Evolutionary conservation across 495 filamentous ascomycete genomes (phyloP), one percentile per base, ranked within the genome.

Genomic region (Talaromyces nanjingensis): DNA sequence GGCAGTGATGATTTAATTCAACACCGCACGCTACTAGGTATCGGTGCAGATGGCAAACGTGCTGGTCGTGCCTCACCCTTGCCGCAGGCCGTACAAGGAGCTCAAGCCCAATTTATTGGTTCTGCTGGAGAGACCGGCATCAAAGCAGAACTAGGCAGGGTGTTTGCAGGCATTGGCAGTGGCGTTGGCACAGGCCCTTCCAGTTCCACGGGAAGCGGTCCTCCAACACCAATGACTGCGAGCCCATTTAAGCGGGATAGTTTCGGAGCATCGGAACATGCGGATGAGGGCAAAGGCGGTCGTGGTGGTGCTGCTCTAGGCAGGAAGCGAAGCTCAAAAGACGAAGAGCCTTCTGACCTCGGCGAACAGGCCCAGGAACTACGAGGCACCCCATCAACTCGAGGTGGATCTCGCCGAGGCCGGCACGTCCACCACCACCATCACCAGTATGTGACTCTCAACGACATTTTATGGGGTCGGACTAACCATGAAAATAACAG

Each of bases 31-130:
- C 71, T 81, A 22, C 75, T 83, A 33, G 72, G 76, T 1, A 69
- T 82, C 12, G 71, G 76, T 27, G 65, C 74, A n/a, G 77, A 82
- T 58, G 74, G 71, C 27, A 81, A 80, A 64, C 74, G 78, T 24
- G 70, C 74, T n/a, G 79, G 82, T 0, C 81, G 80, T 29, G 75
- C 78, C n/a, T 96, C 92, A 24, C 92, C 92, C 0, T 77, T 96
- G 16, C 92, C 92, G 6, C 92, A 97, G 74, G 92, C 92, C 9
- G 92, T 97, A 3, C 92, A 97, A 69, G 92, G 92, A 18, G 92
- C 91, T 6, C 91, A 96, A 75, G 89, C 87, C 33, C 89, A 90
- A 66, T 81, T 86, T 37, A 80, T 87, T 37, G 89, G 89, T 14
- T 89, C 90, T 2, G 85, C 85, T 24, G 89, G 86, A 6, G 91